These are phyloP conservation scores for Sphagnum fallax DNA, from an alignment of 228 moss, liverwort and hornwort genomes.

Conservation along the genomic window DNA sequence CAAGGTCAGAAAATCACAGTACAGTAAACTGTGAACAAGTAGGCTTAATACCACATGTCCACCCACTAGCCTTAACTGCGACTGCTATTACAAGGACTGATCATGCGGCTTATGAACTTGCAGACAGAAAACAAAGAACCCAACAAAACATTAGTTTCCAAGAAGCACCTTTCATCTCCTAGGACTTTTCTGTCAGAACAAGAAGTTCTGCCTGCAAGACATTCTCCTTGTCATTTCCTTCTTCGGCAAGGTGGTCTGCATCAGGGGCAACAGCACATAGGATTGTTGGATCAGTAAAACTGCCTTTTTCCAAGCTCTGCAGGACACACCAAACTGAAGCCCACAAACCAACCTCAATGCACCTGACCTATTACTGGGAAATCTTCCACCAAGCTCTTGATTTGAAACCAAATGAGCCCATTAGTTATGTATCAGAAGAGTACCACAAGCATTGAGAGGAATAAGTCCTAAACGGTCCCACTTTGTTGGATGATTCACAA, in stretches of 20 bases:
- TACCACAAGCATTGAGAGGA: background rate
- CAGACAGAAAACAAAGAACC: background rate
- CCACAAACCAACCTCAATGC: background rate
- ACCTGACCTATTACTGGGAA: background rate
- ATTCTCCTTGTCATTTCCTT: constrained; percentile 28
- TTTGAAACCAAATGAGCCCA: background rate
- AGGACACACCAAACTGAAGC: constrained; percentile 4
- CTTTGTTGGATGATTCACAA: too few relatives aligned
- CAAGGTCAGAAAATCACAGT: background rate
- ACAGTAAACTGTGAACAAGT: background rate
- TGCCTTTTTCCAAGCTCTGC: constrained; percentile 87
- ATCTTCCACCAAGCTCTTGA: background rate
- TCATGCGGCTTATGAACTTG: background rate
- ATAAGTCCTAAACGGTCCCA: background rate
- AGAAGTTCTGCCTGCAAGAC: constrained; percentile 9
- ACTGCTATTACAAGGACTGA: background rate
- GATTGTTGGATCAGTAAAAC: constrained; percentile 36
- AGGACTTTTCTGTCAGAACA: constrained; percentile 16
- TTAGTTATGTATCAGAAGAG: background rate
- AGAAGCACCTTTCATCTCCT: constrained; percentile 10
- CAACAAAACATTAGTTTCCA: background rate
- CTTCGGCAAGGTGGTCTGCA: constrained; percentile 28
- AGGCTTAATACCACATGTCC: background rate
- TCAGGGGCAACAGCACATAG: constrained; percentile 23
- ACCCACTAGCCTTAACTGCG: background rate